Evolutionary conservation across 345 rosid species (phyloP), one percentile per base, ranked within the genome.

Genomic region (Dipteronia sinensis): DNA sequence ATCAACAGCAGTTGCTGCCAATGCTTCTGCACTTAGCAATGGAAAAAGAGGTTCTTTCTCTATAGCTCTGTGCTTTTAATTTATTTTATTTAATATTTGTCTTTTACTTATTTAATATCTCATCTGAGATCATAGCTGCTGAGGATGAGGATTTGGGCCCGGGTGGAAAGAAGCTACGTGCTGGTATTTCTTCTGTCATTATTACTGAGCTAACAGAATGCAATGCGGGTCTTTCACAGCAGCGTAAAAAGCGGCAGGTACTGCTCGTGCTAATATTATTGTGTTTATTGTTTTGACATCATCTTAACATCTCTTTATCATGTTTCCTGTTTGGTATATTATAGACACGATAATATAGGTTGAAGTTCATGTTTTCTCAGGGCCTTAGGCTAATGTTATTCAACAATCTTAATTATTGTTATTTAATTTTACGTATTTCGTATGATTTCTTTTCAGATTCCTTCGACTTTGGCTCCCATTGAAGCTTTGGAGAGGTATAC

Each of bases 241-340:
- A 89, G 83, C 94, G 98, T 15, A 96, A 92, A 89, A 92, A 81
- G 84, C 85, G 92, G 31, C 92, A 87, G 95, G 97, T 93, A 83
- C 58, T 79, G 2, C 64, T 73, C 58, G 27, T 75, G 23, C 38
- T 61, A 40, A 6, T 62, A 9, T 27, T 22, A 51, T 34, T 15
- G 1, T 17, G 29, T 17, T 17, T 27, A 23, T 13, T 63, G 25
- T 61, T 56, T 8, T 64, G 10, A 53, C 29, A 42, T 69, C 17
- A 59, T 71, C 23, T 22, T 11, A 53, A 10, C 19, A 2, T 75
- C 46, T 55, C n/a, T 51, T 40, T 68, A 3, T 34, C 17, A 19
- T 42, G 17, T 73, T 40, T 23, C 11, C 55, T 25, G n/a, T 16
- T 22, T 64, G 13, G 31, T 75, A 65, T n/a, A 20, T n/a, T 65